Base-by-base conservation (phyloP, 2,329 filamentous ascomycete genomes). In the Exophiala calicioides region DNA sequence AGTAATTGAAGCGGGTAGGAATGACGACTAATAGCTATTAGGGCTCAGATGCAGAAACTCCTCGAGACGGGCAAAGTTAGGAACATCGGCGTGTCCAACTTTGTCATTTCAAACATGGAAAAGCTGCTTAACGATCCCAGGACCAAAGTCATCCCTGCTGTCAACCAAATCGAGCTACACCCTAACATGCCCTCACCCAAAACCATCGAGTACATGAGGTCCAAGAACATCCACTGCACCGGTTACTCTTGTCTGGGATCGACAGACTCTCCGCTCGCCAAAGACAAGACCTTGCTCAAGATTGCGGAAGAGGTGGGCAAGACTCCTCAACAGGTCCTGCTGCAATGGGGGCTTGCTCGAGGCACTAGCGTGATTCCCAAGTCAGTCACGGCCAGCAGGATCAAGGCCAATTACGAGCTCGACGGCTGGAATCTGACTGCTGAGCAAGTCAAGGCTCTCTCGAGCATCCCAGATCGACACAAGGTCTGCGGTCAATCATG, bases 71-170 rank as follows among this genome's bases (percentile, higher is more conserved):
- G 84, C 38, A 76, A 76, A 35, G 80, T 80, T 36, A 75, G 74
- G 47, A 79, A 80, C 26, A 86, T 89, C 56, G 85, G 86, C 21
- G 80, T 89, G 6, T 85, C 80, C 58, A 89, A 89, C 68, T 88
- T 84, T 59, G 64, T 63, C 12, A 66, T 65, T 0, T 53, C 55
- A 12, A 67, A 73, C 29, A 59, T 75, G 6, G 57, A 71, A 32
- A 58, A 62, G 19, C 61, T 75, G 9, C 56, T 73, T 9, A 40
- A 43, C 44, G 63, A 44, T 16, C n/a, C n/a, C n/a, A n/a, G n/a
- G n/a, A 55, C 64, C 64, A 56, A 48, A 2, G 60, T 68, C 7
- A 44, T 44, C 1, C 61, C 61, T 0, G 56, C 60, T 0, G 58
- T 60, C 10, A 66, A 62, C 33, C 60, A 47, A 32, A 42, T 59